Evolutionary conservation across 305 asterid genomes (phyloP).

Genomic region (Euphrasia arctica): DNA sequence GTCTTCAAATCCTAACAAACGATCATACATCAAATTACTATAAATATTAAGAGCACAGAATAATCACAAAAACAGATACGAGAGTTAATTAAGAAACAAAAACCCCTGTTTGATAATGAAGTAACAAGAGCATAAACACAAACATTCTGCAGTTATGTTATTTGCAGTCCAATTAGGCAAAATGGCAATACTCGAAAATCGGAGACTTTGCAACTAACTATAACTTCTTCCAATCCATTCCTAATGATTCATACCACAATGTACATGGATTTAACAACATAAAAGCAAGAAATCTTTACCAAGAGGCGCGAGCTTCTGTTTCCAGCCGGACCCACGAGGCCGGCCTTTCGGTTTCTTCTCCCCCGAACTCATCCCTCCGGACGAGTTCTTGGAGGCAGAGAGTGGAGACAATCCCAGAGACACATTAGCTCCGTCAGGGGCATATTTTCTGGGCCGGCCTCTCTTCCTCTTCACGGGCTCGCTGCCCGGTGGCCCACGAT

Average conservation of each 20-base stretch:
- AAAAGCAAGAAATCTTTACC: slow-evolving; percentile 32
- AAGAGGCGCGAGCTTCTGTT: slow-evolving; percentile 66
- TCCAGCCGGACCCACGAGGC: slow-evolving; percentile 73
- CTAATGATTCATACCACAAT: background rate
- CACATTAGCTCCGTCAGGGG: slow-evolving; percentile 66
- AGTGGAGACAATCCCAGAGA: slow-evolving; percentile 58
- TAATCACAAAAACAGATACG: background rate
- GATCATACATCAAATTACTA: background rate
- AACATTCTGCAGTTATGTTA: background rate
- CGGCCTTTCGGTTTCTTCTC: slow-evolving; percentile 53
- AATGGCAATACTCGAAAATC: no score
- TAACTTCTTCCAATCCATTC: background rate
- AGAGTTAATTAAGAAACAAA: background rate
- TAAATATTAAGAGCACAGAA: background rate
- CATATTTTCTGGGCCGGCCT: slow-evolving; percentile 79
- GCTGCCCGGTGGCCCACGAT: slow-evolving; percentile 30
- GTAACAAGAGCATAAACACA: background rate
- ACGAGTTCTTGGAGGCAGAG: slow-evolving; percentile 43
- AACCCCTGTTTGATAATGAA: background rate
- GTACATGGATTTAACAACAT: background rate
- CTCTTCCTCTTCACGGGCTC: slow-evolving; percentile 69
- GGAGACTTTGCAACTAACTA: no score
- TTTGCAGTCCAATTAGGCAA: no score
- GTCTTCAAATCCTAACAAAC: background rate
- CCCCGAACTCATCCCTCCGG: slow-evolving; percentile 34